These are phyloP conservation scores for Suillus fuscotomentosus DNA, from an alignment of 768 basidiomycete species.

Conservation along the genomic window DNA sequence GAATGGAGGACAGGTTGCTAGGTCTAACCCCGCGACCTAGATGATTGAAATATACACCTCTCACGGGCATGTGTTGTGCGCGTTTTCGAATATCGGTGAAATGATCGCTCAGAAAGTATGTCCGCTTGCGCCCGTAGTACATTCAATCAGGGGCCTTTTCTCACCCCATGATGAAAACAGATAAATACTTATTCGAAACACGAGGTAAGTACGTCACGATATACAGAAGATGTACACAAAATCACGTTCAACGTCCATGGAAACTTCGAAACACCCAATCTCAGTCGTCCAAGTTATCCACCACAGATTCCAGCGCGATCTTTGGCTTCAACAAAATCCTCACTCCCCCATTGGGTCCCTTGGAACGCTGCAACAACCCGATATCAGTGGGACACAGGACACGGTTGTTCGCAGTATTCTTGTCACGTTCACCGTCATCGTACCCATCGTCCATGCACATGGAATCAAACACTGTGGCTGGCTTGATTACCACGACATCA, in stretches of 20 bases:
- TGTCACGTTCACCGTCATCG: conserved; percentile 21
- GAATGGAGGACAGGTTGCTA: background rate
- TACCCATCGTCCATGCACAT: conserved; percentile 32
- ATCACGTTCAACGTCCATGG: background rate
- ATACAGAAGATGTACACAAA: background rate
- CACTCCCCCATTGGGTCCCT: conserved; percentile 19
- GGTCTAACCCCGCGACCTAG: background rate
- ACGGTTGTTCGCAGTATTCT: conserved; percentile 11
- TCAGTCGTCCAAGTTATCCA: conserved; percentile 34
- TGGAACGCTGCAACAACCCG: conserved; percentile 33
- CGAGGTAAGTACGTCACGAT: background rate
- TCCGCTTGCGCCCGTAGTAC: background rate
- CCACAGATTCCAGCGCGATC: conserved; percentile 36
- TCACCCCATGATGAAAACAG: background rate
- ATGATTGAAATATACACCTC: background rate
- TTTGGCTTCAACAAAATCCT: conserved; percentile 38
- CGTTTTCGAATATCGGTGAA: background rate
- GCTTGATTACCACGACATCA: conserved; percentile 26
- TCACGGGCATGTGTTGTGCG: conserved; percentile 2
- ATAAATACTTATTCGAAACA: background rate
- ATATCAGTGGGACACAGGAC: conserved; percentile 38
- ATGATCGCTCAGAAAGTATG: conserved; percentile 1
- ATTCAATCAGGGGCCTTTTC: background rate
- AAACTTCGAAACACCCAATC: background rate
- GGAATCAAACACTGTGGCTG: conserved; percentile 24